These are phyloP conservation scores for Vitis hybrid DNA, from an alignment of 177 flowering plant genomes.

Conservation along the genomic window DNA sequence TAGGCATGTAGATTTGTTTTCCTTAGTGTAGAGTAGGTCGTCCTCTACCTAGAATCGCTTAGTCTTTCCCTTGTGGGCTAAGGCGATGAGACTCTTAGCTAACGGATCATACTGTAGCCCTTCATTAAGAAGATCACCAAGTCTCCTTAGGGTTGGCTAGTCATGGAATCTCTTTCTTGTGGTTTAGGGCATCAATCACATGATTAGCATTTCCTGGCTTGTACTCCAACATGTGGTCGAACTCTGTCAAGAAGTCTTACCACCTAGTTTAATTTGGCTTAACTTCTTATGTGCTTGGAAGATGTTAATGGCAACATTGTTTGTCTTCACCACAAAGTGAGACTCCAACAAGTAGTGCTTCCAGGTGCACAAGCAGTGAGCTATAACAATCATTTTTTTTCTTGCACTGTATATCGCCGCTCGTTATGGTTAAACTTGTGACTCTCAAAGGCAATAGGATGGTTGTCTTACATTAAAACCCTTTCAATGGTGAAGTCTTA, in stretches of 20 bases:
- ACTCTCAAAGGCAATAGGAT: neutral
- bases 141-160: neutral
- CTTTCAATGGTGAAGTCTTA: neutral
- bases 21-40: neutral
- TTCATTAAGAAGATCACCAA: neutral
- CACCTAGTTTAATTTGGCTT: constrained; percentile 1
- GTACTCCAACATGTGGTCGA: neutral
- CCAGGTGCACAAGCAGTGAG: neutral
- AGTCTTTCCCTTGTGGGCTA: neutral
- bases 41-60: neutral
- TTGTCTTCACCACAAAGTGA: neutral
- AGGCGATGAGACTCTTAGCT: neutral
- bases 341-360: neutral
- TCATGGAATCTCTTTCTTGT: neutral
- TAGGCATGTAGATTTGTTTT: neutral
- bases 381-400: neutral
- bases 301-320: neutral
- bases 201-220: neutral
- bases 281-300: constrained; percentile 1
- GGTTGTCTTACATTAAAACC: neutral
- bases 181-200: neutral
- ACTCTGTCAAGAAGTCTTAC: constrained; percentile 4
- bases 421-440: neutral
- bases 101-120: neutral
- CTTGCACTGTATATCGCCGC: neutral